Percentiles rank a stretch among this genome's conserved stretches.
Conservation (phyloP, 441 rosid species). For the Populus trichocarpa region DNA sequence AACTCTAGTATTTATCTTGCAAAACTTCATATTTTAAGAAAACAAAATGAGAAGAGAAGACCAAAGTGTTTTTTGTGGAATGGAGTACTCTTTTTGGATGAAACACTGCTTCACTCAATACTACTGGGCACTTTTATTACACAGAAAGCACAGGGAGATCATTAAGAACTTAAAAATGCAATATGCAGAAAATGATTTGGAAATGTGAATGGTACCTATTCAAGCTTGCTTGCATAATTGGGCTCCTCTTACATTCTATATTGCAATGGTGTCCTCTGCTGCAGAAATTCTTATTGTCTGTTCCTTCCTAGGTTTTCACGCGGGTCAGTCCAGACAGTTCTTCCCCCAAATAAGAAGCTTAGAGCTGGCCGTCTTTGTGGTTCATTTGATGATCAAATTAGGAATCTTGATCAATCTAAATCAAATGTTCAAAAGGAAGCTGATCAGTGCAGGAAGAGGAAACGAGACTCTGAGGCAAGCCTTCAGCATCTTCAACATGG, state of each 20-base stretch:
- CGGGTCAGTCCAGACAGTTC: slow-evolving; percentile 82
- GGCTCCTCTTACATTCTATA: background rate
- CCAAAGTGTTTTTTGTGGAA: background rate
- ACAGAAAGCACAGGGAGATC: background rate
- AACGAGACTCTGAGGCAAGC: slow-evolving; percentile 50
- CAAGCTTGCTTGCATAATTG: background rate
- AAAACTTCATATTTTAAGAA: background rate
- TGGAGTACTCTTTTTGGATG: background rate
- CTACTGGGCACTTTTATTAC: background rate
- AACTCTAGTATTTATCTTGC: background rate
- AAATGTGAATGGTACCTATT: background rate
- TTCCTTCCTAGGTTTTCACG: slow-evolving; percentile 73
- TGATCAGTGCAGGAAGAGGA: slow-evolving; percentile 51
- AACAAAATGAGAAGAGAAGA: background rate
- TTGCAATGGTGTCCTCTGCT: background rate
- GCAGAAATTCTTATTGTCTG: background rate
- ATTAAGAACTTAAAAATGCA: background rate
- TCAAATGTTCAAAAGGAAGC: slow-evolving; percentile 38
- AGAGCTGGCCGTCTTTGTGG: slow-evolving; percentile 76
- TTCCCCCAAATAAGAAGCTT: slow-evolving; percentile 53
- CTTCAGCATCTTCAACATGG: slow-evolving; percentile 44
- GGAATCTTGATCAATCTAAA: slow-evolving; percentile 52
- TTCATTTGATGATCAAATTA: slow-evolving; percentile 78
- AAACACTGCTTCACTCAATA: background rate
- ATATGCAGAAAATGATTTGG: background rate